These are phyloP conservation scores for Trichosporon ovoides DNA, from an alignment of 1,284 basidiomycete genomes.

Conservation along the genomic window DNA sequence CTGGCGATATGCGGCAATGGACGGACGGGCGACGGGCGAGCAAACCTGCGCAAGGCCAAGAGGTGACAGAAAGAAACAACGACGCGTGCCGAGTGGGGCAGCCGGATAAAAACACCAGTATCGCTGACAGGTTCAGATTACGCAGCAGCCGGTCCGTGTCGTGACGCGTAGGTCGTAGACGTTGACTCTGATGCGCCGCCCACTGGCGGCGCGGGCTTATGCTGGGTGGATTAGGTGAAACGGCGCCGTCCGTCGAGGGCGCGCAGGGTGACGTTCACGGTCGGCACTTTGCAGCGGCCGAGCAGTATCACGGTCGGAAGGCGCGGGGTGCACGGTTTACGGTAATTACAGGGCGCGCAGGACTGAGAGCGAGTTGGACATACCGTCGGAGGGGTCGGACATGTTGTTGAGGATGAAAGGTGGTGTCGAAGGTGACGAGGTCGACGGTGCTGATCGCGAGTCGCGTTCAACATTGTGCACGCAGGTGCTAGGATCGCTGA, in stretches of 20 bases:
- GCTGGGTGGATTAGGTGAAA: neutral
- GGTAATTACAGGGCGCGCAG: neutral
- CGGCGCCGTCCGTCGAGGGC: neutral
- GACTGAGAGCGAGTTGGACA: conserved; percentile 24
- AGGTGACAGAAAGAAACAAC: neutral
- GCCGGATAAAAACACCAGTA: neutral
- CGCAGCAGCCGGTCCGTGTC: conserved; percentile 5
- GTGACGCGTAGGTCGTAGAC: conserved; percentile 5
- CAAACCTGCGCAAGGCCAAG: neutral
- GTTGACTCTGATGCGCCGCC: conserved; percentile 6
- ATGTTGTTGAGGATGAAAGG: conserved; percentile 20
- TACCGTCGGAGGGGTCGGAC: conserved; percentile 50
- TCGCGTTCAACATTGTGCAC: neutral
- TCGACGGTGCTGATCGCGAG: neutral
- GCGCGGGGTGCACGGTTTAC: neutral
- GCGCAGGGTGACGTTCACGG: neutral
- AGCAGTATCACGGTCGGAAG: neutral
- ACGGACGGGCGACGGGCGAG: neutral
- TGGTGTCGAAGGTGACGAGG: neutral
- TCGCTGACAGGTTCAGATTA: neutral
- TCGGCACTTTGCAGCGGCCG: neutral
- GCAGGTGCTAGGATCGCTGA: neutral
- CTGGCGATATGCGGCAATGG: neutral
- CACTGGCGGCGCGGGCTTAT: conserved; percentile 4
- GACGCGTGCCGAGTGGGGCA: neutral